phyloP scores from a whole-genome alignment of 2,329 filamentous ascomycete species.

The Chalara sp. region DNA sequence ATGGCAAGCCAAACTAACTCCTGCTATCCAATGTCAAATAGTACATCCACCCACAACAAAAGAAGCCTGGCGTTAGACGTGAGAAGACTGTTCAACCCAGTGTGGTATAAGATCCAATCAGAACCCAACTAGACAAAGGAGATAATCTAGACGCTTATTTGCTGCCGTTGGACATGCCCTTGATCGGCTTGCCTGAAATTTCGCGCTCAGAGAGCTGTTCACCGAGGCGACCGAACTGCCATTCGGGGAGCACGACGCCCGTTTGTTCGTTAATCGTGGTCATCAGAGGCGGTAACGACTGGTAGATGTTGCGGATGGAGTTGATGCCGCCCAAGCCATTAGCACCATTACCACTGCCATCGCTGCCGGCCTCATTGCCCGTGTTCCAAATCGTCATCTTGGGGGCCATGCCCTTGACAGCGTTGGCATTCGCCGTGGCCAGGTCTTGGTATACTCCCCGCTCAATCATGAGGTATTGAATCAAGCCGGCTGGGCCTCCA shows the following conservation, averaged over 20 bases:
- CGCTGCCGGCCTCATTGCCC: slow-evolving; percentile 38
- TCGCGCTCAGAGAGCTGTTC: slow-evolving; percentile 24
- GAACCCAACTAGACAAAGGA: slow-evolving; percentile 80
- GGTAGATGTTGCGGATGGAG: slow-evolving; percentile 70
- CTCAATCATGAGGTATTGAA: slow-evolving; percentile 86
- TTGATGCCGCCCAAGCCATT: slow-evolving; percentile 47
- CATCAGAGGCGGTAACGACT: slow-evolving; percentile 76
- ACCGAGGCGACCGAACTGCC: slow-evolving; percentile 55
- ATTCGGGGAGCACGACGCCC: slow-evolving; percentile 71
- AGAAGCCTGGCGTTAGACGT: too few relatives aligned
- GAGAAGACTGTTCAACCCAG: too few relatives aligned
- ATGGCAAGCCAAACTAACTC: too few relatives aligned
- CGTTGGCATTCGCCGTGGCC: slow-evolving; percentile 69
- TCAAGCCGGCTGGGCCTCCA: slow-evolving; percentile 68
- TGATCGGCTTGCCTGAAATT: slow-evolving; percentile 12
- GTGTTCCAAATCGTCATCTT: slow-evolving; percentile 94
- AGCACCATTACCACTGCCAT: slow-evolving; percentile 34
- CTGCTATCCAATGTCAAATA: too few relatives aligned
- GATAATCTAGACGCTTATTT: slow-evolving; percentile 61
- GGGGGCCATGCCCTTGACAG: slow-evolving; percentile 70
- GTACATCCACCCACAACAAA: too few relatives aligned
- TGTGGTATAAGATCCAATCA: background rate
- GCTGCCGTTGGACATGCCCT: background rate
- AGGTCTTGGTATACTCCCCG: slow-evolving; percentile 72
- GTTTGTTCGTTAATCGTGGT: slow-evolving; percentile 86